Evolutionary conservation across 2,329 filamentous ascomycete species (phyloP), one percentile per base, ranked within the genome.

Genomic region (Neonectria faginata): DNA sequence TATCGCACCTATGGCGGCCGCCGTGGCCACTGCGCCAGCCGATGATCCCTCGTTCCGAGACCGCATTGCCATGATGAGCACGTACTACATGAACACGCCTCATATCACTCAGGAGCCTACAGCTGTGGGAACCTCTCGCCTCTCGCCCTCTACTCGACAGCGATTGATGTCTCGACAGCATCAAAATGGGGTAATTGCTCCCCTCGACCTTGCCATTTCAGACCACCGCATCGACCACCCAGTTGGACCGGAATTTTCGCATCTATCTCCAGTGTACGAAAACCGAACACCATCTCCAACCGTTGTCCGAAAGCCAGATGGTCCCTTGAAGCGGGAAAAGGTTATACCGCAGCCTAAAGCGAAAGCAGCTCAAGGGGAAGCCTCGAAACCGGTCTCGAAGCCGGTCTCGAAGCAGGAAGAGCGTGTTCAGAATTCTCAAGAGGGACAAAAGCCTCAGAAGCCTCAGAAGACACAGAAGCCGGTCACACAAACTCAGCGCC

Each of bases 261-360:
- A 84, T 69, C 82, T 94, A 2, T 94, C 92, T 0, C 92, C 92
- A 0, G 91, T 94, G 0, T 91, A 91, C 58, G 92, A 94, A 79
- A 86, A 87, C 6, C 84, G 86, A n/a, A 91, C 89, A 0, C 90
- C 91, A 2, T 92, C 91, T 2, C 91, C 91, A 1, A 91, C 85
- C 3, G 81, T 85, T 12, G 80, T 81, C 60, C 84, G 89, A 59
- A 88, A 84, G 52, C 79, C 84, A 54, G 87, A 89, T 29, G 68
- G 78, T 2, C 73, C 78, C 12, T 64, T 71, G 18, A 74, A 71
- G 45, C 60, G 72, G 27, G 76, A 74, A 18, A 75, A 74, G 47
- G 50, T 67, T n/a, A 70, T 66, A 53, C 27, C 53, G n/a, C 64
- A 69, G 12, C 54, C 61, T 20, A 69, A 68, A 10, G 57, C 66